phyloP scores from a whole-genome alignment of 2,329 filamentous ascomycete genomes.

The Microsporum ferrugineum region DNA sequence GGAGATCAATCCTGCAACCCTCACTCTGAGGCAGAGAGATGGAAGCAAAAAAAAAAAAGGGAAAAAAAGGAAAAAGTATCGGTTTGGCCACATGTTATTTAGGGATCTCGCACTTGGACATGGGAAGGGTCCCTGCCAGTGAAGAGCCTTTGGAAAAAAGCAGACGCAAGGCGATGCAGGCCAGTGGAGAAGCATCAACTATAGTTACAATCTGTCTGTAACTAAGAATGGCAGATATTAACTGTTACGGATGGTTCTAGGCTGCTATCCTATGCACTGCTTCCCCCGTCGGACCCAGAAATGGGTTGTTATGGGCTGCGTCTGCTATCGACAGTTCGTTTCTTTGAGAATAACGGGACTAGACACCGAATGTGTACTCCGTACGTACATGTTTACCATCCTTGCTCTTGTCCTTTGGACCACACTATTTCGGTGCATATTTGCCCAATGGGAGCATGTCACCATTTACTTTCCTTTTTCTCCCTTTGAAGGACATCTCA shows the following conservation, averaged over 20 bases:
- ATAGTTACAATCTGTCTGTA: neutral
- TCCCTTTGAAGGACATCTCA: neutral
- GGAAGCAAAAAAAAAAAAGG: neutral
- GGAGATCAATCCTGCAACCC: neutral
- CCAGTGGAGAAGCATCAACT: neutral
- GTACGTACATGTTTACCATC: neutral
- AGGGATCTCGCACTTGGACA: neutral
- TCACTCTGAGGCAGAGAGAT: neutral
- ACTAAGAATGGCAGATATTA: neutral
- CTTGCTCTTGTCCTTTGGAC: neutral
- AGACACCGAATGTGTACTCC: no score
- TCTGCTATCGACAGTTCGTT: neutral
- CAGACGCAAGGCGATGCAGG: neutral
- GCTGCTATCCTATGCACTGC: neutral
- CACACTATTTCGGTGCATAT: neutral
- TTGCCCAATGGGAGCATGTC: neutral
- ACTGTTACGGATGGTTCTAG: neutral
- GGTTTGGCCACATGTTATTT: conserved; percentile 2
- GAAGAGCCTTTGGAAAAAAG: neutral
- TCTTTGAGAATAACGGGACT: neutral
- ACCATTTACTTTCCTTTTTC: neutral
- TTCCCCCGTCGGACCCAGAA: neutral
- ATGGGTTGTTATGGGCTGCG: neutral
- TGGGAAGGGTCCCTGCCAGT: neutral
- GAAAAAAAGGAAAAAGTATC: neutral